phyloP scores from a whole-genome alignment of 495 filamentous ascomycete genomes.

The Penicillium maclennaniae region DNA sequence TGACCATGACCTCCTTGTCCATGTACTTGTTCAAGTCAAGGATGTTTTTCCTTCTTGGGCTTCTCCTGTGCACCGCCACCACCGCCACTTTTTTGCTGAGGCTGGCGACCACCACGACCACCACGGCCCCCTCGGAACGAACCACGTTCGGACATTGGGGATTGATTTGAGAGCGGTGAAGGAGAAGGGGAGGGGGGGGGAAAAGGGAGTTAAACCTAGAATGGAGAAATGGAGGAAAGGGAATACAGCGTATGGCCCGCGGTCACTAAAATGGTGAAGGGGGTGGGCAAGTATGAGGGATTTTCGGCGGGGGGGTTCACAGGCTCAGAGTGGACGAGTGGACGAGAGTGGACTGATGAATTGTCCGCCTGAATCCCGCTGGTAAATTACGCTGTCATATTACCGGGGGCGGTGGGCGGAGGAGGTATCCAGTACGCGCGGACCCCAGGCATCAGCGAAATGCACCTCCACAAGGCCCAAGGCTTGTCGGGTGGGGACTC shows the following conservation, averaged over 20 bases:
- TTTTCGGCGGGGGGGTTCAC: constrained; percentile 19
- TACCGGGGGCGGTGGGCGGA: neutral
- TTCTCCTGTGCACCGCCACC: constrained; percentile 56
- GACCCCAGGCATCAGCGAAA: constrained; percentile 11
- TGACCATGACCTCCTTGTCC: constrained; percentile 90
- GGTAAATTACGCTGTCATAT: neutral
- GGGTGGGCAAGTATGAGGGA: constrained; percentile 29
- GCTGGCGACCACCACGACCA: constrained; percentile 41
- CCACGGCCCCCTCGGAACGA: constrained; percentile 55
- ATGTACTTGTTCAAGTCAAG: constrained; percentile 92
- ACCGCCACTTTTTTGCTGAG: constrained; percentile 45
- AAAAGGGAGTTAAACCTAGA: neutral
- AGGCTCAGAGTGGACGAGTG: constrained; percentile 5
- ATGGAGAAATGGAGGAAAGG: neutral
- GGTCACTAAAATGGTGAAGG: neutral
- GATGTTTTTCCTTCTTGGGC: constrained; percentile 98
- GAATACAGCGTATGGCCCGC: neutral
- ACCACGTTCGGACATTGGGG: constrained; percentile 65
- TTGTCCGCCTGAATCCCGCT: constrained; percentile 8
- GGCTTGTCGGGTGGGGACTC: neutral
- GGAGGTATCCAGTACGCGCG: neutral
- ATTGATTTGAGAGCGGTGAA: constrained; percentile 8
- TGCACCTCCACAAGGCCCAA: neutral
- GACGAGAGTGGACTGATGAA: too few species aligned
- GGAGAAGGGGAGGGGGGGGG: neutral